A percentile compares a stretch with the other conserved stretches of the same genome.
Conservation (phyloP, 352 stramenopile genomes). For the Pythium pyrilobum region DNA sequence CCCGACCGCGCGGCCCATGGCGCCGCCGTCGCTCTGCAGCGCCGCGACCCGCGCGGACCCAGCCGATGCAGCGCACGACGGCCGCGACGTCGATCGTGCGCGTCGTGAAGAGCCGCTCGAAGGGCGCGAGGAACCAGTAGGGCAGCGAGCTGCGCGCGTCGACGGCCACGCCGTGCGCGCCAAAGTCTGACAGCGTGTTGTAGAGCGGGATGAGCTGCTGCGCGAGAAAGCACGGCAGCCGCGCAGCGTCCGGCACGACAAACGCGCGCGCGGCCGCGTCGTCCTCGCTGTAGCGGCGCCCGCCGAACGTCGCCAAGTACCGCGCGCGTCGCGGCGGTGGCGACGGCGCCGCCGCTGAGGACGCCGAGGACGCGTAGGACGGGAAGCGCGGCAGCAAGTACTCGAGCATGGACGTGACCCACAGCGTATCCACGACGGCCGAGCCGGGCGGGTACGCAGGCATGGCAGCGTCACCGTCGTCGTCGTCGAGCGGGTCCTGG, state of each 20-base stretch:
- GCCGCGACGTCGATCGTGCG: slow-evolving; percentile 13
- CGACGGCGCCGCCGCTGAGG: too few relatives aligned
- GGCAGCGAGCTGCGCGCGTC: slow-evolving; percentile 17
- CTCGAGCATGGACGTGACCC: too few relatives aligned
- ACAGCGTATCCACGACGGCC: too few relatives aligned
- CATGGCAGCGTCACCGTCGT: not conserved
- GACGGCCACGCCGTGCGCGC: not conserved
- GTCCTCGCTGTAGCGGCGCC: too few relatives aligned
- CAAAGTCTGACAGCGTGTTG: not conserved
- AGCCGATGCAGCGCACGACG: slow-evolving; percentile 24
- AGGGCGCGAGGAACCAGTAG: slow-evolving; percentile 12
- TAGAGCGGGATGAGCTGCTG: not conserved
- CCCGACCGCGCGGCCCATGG: slow-evolving; percentile 19
- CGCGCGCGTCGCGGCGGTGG: too few relatives aligned
- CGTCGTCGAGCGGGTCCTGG: not conserved
- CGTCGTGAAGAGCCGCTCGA: slow-evolving; percentile 26
- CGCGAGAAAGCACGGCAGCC: not conserved
- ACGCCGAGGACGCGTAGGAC: too few relatives aligned
- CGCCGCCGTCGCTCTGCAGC: slow-evolving; percentile 20
- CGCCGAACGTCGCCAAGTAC: too few relatives aligned
- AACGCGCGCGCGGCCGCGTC: too few relatives aligned
- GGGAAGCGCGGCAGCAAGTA: too few relatives aligned
- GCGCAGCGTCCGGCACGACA: too few relatives aligned
- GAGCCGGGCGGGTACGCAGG: too few relatives aligned
- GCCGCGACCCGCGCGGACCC: slow-evolving; percentile 24